Evolutionary conservation across 495 filamentous ascomycete genomes (phyloP), one percentile per base, ranked within the genome.

Genomic region (Penicillium bovifimosum): DNA sequence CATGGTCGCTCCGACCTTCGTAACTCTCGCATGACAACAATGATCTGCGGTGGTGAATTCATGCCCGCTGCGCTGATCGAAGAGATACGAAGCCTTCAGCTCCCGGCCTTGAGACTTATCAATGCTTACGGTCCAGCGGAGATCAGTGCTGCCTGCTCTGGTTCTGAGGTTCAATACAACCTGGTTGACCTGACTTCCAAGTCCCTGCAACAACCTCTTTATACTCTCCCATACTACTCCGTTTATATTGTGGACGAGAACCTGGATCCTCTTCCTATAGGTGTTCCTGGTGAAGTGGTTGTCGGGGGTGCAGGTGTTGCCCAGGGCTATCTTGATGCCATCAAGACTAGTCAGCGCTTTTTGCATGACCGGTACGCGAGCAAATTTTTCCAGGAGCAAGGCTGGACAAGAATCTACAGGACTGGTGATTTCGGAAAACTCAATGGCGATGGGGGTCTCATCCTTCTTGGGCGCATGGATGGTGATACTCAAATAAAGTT

Each of bases 401-500:
- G 68, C 5, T 75, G 69, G 73, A 62, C 53, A 0, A 50, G 6
- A 16, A 53, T 55, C 45, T 54, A 66, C 43, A 49, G 54, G 9
- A 65, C 60, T 8, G 62, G 66, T 0, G 67, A 71, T 49, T 50
- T 50, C 3, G 65, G 64, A 5, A 20, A 28, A 9, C 35, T 71
- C 7, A 54, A 44, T 0, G n/a, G 33, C 2, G 62, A 73, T 54
- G 71, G 74, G n/a, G 44, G 57, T 1, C 43, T 78, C 9, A 41
- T 66, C 9, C 52, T 66, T 6, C n/a, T 68, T 6, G 69, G 73
- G 0, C 65, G 75, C 11, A 70, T 74, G 16, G 61, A 61, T 2
- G 73, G 70, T 31, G 74, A 76, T 49, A 75, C 67, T 6, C 75
- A 79, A 54, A 54, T 81, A 34, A 82, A 84, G 50, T 34, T 84